Percentiles rank a stretch among this genome's conserved stretches.
phyloP scores from a whole-genome alignment of 345 rosid species.

The Psidium guajava region DNA sequence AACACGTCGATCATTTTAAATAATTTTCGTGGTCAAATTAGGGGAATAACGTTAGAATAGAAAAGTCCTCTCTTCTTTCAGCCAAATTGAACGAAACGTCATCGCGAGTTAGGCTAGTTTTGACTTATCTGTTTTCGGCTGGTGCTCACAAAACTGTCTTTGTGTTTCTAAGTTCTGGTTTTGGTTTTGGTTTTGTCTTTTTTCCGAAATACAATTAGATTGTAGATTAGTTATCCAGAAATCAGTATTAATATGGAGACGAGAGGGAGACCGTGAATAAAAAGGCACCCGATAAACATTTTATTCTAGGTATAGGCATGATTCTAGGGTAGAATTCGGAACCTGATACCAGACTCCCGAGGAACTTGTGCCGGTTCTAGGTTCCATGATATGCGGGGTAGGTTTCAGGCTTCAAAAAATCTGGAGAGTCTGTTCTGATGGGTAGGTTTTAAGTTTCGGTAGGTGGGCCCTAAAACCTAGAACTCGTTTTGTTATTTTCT shows the following conservation, averaged over 20 bases:
- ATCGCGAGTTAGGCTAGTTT: neutral
- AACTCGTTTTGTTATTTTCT: no score
- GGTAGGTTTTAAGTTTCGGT: no score
- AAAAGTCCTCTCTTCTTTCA: neutral
- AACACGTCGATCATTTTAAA: no score
- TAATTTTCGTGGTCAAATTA: neutral
- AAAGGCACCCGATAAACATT: no score
- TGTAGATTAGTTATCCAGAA: neutral
- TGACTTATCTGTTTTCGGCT: neutral
- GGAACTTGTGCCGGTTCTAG: no score
- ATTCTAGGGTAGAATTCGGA: no score
- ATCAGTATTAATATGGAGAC: neutral
- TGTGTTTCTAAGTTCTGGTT: neutral
- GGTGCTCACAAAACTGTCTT: neutral
- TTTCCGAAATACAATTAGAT: neutral
- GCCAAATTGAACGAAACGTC: neutral
- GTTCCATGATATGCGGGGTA: no score
- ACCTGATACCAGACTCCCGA: accelerated
- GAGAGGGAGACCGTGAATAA: neutral
- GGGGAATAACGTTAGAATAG: neutral
- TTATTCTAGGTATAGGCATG: no score
- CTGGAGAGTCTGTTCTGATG: no score
- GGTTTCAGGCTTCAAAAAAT: no score
- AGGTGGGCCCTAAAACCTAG: no score
- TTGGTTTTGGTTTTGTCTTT: neutral